Evolutionary conservation across 108 stramenopile genomes (phyloP), one percentile per base, ranked within the genome.

Genomic region (Phaeodactylum tricornutum): DNA sequence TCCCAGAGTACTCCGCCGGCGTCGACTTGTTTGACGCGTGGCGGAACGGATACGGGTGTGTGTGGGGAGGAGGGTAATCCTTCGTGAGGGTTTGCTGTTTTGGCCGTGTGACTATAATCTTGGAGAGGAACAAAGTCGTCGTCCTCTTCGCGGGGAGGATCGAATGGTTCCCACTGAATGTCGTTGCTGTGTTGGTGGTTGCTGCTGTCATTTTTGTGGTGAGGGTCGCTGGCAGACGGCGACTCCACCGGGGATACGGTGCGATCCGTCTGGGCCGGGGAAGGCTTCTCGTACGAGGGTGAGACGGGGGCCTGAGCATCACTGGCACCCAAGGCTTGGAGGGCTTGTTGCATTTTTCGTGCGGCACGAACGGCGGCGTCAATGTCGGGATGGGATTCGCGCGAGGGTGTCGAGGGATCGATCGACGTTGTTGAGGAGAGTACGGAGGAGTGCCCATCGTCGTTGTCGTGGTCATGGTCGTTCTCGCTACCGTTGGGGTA

Each of bases 101-200:
- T 42, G 41, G 15, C 41, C 9, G 41, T 9, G 9, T 58, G 40
- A 45, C 36, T 43, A 37, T 64, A 64, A 43, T 57, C 63, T 6
- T 36, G 41, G 2, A 64, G 21, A 1, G 63, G 63, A 33, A 64
- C 63, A 30, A 57, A 64, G 46, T 64, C 63, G 2, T 64, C 55
- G 23, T 64, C 63, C 17, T 31, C 48, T n/a, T 11, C 26, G 8
- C 29, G 8, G 15, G 55, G 49, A 12, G 32, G 24, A 8, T 31
- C 17, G 4, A 57, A 55, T 35, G 56, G 56, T 43, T 50, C 56
- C 55, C 55, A 64, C 30, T 52, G 9, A 11, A n/a, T n/a, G n/a
- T n/a, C n/a, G n/a, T n/a, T n/a, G n/a, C n/a, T n/a, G n/a, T n/a
- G n/a, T n/a, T n/a, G n/a, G n/a, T n/a, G n/a, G n/a, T n/a, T n/a